These are phyloP conservation scores for Leccinum angustisporum DNA, from an alignment of 1,284 basidiomycete genomes.

Conservation along the genomic window DNA sequence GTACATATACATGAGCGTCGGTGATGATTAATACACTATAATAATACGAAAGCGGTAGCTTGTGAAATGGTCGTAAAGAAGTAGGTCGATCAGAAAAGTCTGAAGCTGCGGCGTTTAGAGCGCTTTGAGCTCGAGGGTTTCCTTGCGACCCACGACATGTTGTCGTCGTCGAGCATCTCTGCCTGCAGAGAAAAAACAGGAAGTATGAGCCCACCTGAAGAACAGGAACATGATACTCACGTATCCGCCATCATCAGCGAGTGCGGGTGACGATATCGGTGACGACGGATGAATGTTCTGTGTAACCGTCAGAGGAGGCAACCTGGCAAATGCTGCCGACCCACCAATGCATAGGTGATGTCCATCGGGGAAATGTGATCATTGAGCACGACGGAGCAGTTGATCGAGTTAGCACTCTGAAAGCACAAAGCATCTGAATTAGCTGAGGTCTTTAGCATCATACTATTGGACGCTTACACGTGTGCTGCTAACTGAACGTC, in stretches of 20 bases:
- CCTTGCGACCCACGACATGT: constrained; percentile 26
- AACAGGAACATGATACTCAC: constrained; percentile 16
- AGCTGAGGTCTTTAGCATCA: neutral
- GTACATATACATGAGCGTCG: neutral
- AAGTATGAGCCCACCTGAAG: neutral
- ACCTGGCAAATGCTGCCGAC: constrained; percentile 2
- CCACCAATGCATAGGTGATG: constrained; percentile 22
- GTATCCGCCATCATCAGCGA: constrained; percentile 11
- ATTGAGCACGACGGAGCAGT: constrained; percentile 10
- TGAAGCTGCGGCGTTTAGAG: constrained; percentile 9
- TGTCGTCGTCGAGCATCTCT: constrained; percentile 32
- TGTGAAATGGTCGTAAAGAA: neutral
- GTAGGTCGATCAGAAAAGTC: constrained; percentile 13
- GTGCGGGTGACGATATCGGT: constrained; percentile 4
- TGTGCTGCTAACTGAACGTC: constrained; percentile 20
- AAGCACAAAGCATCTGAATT: neutral
- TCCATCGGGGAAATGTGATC: constrained; percentile 21
- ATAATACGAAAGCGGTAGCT: constrained; percentile 4
- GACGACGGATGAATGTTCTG: constrained; percentile 17
- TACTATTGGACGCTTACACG: constrained; percentile 13
- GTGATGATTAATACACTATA: constrained; percentile 4
- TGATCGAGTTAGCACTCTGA: constrained; percentile 22
- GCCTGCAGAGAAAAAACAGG: constrained; percentile 14
- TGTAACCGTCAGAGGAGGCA: neutral
- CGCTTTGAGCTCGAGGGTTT: constrained; percentile 9